Conservation (phyloP, 257 asterid species). For the Solanum dulcamara region DNA sequence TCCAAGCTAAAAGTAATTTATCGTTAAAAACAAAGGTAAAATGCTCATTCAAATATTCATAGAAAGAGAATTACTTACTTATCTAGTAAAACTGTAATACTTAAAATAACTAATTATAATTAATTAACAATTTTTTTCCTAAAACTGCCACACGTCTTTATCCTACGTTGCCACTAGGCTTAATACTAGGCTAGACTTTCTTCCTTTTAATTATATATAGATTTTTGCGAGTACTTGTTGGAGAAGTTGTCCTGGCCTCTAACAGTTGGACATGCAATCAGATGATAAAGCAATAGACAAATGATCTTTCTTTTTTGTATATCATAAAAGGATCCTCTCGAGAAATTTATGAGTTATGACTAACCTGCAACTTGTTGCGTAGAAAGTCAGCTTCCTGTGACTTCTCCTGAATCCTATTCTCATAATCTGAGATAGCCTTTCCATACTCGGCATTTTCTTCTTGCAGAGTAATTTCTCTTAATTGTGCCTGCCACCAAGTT, state of each 20-base stretch:
- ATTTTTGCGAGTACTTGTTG: not conserved
- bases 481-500: conserved; percentile 38
- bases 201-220: too few relatives aligned
- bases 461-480: conserved; percentile 59
- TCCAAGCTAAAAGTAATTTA: too few relatives aligned
- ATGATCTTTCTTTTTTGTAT: not conserved
- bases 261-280: not conserved
- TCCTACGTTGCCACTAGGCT: too few relatives aligned
- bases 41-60: too few relatives aligned
- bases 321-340: not conserved
- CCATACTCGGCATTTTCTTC: conserved; percentile 84
- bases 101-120: too few relatives aligned
- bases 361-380: conserved; percentile 65
- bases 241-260: not conserved
- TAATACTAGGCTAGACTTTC: too few relatives aligned
- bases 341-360: conserved; percentile 11
- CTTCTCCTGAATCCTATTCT: conserved; percentile 62
- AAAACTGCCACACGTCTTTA: too few relatives aligned
- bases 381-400: conserved; percentile 62
- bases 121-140: too few relatives aligned
- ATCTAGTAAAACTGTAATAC: too few relatives aligned
- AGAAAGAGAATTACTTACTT: too few relatives aligned
- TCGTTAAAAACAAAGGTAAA: too few relatives aligned
- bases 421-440: conserved; percentile 49
- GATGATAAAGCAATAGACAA: not conserved